Evolutionary conservation across 75 land plant species (phyloP), one percentile per base, ranked within the genome.

Genomic region (Cunninghamia lanceolata): DNA sequence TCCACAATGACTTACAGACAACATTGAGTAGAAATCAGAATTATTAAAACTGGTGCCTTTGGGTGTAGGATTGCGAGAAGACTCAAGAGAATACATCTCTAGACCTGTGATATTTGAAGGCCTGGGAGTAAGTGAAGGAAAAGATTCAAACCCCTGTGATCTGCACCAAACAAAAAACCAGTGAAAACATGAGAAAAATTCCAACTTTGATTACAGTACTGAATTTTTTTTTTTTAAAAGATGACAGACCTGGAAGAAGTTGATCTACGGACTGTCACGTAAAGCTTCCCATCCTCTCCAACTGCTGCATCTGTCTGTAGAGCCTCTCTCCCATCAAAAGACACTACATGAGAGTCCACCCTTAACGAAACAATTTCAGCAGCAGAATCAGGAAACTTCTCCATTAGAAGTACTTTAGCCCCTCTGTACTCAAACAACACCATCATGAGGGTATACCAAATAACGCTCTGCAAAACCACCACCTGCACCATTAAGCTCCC

Each of bases 271-370:
- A 94, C 93, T 0, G 90, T 93, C 8, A 96, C 99, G 40, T 93
- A 94, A 35, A 98, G 91, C 83, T 94, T 97, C 0, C 98, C 99
- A 78, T 97, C 98, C 1, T 93, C 96, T 0, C 98, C 96, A 34
- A 97, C 84, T 85, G 94, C 93, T 0, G 96, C 93, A 30, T 97
- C 93, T 28, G 98, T 91, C 63, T 93, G 91, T 39, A 97, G 85
- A 3, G 94, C 92, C 92, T 97, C 96, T 40, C 94, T 88, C 4
- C 97, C 99, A 70, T 96, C 98, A 15, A 97, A 86, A 0, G 99
- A 97, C 35, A 93, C 47, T 77, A 97, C 90, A 82, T 97, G 96
- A 34, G 96, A 93, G 71, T 97, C 93, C 79, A 93, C 93, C 68
- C 83, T 75, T 86, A 90, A 88, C 34, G 92, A 92, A 30, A 50